Percentiles rank a stretch among this genome's conserved stretches.
Conservation (phyloP, 2,329 filamentous ascomycete genomes). For the Clonostachys rosea region DNA sequence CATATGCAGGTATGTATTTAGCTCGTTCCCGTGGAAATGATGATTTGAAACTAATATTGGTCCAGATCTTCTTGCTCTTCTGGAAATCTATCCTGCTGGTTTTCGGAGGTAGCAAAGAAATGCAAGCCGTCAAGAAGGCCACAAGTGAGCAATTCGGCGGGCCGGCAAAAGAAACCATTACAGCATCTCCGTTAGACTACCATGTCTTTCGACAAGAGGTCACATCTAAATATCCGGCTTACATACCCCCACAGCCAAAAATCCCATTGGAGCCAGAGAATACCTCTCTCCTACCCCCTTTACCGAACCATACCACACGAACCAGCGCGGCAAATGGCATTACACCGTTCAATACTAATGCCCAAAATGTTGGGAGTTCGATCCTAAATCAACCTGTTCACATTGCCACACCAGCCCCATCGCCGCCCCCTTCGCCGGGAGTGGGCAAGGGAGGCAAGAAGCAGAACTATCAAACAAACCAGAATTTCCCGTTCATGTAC, state of each 20-base stretch:
- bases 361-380: constrained; percentile 59
- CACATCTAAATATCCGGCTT: constrained; percentile 95
- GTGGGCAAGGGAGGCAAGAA: constrained; percentile 94
- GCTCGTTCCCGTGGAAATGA: background rate
- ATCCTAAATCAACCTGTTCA: constrained; percentile 96
- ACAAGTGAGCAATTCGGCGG: constrained; percentile 58
- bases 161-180: constrained; percentile 74
- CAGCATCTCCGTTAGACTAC: constrained; percentile 91
- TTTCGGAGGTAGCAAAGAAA: constrained; percentile 74
- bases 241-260: constrained; percentile 79
- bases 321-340: constrained; percentile 58
- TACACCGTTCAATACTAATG: constrained; percentile 48
- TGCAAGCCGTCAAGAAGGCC: constrained; percentile 69
- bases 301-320: constrained; percentile 69
- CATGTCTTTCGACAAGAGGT: constrained; percentile 96
- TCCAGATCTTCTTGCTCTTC: constrained; percentile 70
- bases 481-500: constrained; percentile 97
- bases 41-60: constrained; percentile 10
- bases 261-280: constrained; percentile 87
- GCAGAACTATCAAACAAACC: constrained; percentile 98
- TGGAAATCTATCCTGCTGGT: constrained; percentile 89
- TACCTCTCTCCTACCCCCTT: constrained; percentile 81
- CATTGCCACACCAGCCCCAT: constrained; percentile 96
- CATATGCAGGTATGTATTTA: constrained; percentile 53
- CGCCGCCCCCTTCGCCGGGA: constrained; percentile 84